Percentiles rank a stretch among this genome's conserved stretches.
phyloP scores from a whole-genome alignment of 495 filamentous ascomycete species.

The Penicillium waksmanii region DNA sequence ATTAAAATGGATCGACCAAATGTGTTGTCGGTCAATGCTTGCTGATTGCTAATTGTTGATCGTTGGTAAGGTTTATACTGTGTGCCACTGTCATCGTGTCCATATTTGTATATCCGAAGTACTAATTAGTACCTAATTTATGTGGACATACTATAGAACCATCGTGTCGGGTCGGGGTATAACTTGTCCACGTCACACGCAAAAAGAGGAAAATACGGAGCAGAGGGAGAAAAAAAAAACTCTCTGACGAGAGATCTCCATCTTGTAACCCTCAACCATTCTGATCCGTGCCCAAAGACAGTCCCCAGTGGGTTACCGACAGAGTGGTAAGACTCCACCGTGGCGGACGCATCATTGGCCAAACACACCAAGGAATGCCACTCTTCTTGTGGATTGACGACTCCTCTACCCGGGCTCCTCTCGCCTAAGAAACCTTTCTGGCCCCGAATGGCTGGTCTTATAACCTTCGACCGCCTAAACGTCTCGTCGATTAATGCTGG shows the following conservation, averaged over 20 bases:
- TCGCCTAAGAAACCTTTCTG: conserved; percentile 5
- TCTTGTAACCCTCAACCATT: not conserved
- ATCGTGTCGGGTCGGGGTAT: not conserved
- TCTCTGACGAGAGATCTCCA: not conserved
- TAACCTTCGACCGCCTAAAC: conserved; percentile 7
- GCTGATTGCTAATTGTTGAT: not conserved
- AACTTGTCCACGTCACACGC: not conserved
- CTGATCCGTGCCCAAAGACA: not conserved
- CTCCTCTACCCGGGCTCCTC: conserved; percentile 1
- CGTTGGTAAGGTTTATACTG: not conserved
- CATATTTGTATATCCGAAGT: too few relatives aligned
- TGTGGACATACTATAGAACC: not conserved
- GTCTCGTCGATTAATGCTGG: not conserved
- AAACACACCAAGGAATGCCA: not conserved
- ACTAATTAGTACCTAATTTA: not conserved
- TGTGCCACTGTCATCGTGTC: not conserved
- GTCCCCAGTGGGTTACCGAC: conserved; percentile 4
- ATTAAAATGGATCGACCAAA: not conserved
- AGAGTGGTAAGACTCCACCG: not conserved
- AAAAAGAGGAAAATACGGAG: not conserved
- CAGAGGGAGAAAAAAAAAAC: not conserved
- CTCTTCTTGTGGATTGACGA: conserved; percentile 3
- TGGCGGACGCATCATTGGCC: conserved; percentile 5
- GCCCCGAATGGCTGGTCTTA: not conserved
- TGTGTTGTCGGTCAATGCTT: not conserved